These are phyloP conservation scores for Brachypodium distachyon DNA, from an alignment of 202 grass and related monocot species.

Conservation along the genomic window DNA sequence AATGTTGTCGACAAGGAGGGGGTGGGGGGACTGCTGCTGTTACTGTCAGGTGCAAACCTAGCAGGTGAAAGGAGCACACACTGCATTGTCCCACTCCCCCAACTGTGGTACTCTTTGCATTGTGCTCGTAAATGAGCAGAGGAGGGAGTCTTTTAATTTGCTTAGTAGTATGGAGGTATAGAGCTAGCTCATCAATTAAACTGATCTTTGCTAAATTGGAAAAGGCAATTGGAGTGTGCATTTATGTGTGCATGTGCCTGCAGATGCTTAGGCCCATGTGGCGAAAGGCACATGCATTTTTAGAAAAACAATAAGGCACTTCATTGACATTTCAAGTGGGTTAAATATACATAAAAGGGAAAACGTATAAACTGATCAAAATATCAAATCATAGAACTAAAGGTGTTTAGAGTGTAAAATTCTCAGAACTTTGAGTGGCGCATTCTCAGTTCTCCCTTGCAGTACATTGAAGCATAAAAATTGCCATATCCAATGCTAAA, in stretches of 20 bases:
- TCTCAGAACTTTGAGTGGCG: not conserved
- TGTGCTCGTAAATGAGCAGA: not conserved
- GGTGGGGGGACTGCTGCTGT: not conserved
- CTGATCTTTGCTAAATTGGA: not conserved
- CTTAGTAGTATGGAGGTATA: not conserved
- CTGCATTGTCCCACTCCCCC: not conserved
- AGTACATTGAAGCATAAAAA: slow-evolving; percentile 1
- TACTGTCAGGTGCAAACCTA: not conserved
- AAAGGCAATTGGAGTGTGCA: not conserved
- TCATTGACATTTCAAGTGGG: not conserved
- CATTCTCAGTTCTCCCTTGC: not conserved
- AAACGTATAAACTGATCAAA: not conserved
- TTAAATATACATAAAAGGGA: not conserved
- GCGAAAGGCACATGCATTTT: not conserved
- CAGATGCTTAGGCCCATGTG: not conserved
- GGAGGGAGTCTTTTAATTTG: not conserved
- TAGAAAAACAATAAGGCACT: not conserved
- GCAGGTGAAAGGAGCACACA: not conserved
- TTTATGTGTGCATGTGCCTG: not conserved
- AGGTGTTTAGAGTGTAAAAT: not conserved
- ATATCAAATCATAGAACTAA: not conserved
- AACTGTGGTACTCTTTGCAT: not conserved
- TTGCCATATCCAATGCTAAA: not conserved
- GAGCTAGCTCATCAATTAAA: not conserved
- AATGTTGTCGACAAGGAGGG: not conserved